Evolutionary conservation across 75 land plant species (phyloP).

Genomic region (Selaginella tamariscina): DNA sequence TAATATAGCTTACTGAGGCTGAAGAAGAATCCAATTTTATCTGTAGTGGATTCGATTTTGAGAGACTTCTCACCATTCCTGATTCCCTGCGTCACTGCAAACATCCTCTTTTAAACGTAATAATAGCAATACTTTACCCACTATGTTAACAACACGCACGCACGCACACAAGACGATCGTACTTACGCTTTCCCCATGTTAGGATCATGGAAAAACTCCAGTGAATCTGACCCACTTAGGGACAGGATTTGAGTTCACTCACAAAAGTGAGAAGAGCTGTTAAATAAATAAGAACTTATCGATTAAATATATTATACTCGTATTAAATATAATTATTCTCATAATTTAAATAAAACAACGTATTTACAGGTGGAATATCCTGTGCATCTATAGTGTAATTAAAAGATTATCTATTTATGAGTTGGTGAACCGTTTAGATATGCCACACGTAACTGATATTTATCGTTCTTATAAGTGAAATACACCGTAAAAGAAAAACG

Average conservation of each 20-base stretch:
- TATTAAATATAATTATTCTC: too few species aligned
- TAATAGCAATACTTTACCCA: not conserved
- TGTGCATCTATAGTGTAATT: too few species aligned
- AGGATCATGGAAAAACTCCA: conserved; percentile 82
- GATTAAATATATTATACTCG: not conserved
- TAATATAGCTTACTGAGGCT: not conserved
- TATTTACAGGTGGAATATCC: too few species aligned
- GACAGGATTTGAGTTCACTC: conserved; percentile 41
- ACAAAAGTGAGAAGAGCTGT: conserved; percentile 56
- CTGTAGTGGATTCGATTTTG: conserved; percentile 36
- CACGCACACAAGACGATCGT: not conserved
- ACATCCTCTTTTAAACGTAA: too few species aligned
- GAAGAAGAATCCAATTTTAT: not conserved
- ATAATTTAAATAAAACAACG: too few species aligned
- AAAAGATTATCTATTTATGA: too few species aligned
- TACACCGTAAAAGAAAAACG: too few species aligned
- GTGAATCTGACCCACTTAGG: conserved; percentile 46
- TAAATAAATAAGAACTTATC: conserved; percentile 15
- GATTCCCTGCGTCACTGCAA: conserved; percentile 74
- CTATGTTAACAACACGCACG: too few species aligned
- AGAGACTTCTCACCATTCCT: conserved; percentile 46
- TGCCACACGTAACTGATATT: too few species aligned
- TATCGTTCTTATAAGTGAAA: too few species aligned
- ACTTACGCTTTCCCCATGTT: conserved; percentile 52
- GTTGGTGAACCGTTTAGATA: too few species aligned